phyloP scores from a whole-genome alignment of 495 filamentous ascomycete species.

The Penicillium cataractarum region DNA sequence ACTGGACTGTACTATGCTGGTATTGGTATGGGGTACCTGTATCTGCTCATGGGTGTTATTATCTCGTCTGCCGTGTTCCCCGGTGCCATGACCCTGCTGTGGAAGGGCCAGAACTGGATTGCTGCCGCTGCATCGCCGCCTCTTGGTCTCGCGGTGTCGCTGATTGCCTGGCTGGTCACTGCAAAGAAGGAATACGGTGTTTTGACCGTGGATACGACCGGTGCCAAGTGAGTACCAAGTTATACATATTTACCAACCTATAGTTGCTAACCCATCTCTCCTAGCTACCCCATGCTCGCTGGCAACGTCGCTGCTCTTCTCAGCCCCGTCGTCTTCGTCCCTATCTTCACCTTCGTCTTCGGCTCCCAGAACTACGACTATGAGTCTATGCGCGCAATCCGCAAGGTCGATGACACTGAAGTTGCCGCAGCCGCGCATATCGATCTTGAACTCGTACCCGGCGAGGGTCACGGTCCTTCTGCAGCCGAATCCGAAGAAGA shows the following conservation, averaged over 20 bases:
- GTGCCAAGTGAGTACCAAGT: slow-evolving; percentile 61
- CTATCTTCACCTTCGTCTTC: slow-evolving; percentile 74
- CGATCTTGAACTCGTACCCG: slow-evolving; percentile 71
- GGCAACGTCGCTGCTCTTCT: slow-evolving; percentile 84
- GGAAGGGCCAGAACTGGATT: slow-evolving; percentile 82
- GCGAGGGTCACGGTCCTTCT: slow-evolving; percentile 44
- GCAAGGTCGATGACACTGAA: slow-evolving; percentile 81
- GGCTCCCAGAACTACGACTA: slow-evolving; percentile 88
- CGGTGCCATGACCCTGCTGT: slow-evolving; percentile 77
- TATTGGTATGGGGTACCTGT: slow-evolving; percentile 75
- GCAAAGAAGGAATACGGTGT: slow-evolving; percentile 75
- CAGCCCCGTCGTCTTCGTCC: slow-evolving; percentile 77
- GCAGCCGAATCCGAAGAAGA: slow-evolving; percentile 58
- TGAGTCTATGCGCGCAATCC: slow-evolving; percentile 81
- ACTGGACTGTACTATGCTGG: slow-evolving; percentile 76
- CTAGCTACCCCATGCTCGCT: slow-evolving; percentile 80
- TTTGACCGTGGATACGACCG: slow-evolving; percentile 75
- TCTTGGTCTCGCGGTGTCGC: slow-evolving; percentile 72
- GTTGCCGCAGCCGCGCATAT: slow-evolving; percentile 67
- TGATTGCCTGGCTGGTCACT: slow-evolving; percentile 91
- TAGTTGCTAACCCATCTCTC: not conserved
- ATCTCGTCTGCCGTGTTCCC: slow-evolving; percentile 86
- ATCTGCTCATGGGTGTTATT: slow-evolving; percentile 90
- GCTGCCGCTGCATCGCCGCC: slow-evolving; percentile 75
- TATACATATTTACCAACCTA: not conserved